A percentile compares a stretch with the other conserved stretches of the same genome.
Conservation (phyloP, 2,329 filamentous ascomycete species). For the Ceratocystis lukuohia region DNA sequence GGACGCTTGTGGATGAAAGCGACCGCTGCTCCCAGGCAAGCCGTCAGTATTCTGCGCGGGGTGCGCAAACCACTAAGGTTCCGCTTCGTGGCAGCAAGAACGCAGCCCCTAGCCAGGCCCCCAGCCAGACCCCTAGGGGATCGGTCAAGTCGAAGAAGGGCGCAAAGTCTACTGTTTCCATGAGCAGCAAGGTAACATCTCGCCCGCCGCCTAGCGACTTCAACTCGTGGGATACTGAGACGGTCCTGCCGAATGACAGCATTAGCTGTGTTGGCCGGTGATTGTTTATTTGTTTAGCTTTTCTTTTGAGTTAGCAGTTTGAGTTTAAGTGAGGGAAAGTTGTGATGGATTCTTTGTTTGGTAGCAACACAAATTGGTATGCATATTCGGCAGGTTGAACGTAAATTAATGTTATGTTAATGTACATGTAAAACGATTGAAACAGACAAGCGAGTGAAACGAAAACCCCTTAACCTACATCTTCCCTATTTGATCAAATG, state of each 20-base stretch:
- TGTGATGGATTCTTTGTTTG: background rate
- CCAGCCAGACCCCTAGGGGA: conserved; percentile 5
- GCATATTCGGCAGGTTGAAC: no score
- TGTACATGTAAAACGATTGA: no score
- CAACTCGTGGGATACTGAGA: conserved; percentile 34
- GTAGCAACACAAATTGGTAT: no score
- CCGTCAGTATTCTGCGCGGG: background rate
- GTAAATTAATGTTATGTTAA: no score
- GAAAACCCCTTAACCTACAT: no score
- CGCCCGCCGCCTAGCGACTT: conserved; percentile 32
- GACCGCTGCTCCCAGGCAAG: background rate
- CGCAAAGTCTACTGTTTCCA: conserved; percentile 8
- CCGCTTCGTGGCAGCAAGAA: conserved; percentile 1
- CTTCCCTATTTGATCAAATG: no score
- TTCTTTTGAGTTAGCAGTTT: background rate
- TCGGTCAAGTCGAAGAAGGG: background rate
- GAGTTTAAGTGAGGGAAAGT: background rate
- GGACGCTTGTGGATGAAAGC: background rate
- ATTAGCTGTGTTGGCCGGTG: conserved; percentile 44
- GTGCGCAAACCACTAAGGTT: background rate
- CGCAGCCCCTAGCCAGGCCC: conserved; percentile 8
- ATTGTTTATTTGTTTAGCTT: background rate
- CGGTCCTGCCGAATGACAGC: conserved; percentile 47
- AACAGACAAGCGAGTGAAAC: no score
- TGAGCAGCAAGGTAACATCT: conserved; percentile 26